Conservation (phyloP, 2,329 filamentous ascomycete species). For the Fusarium phyllophilum region DNA sequence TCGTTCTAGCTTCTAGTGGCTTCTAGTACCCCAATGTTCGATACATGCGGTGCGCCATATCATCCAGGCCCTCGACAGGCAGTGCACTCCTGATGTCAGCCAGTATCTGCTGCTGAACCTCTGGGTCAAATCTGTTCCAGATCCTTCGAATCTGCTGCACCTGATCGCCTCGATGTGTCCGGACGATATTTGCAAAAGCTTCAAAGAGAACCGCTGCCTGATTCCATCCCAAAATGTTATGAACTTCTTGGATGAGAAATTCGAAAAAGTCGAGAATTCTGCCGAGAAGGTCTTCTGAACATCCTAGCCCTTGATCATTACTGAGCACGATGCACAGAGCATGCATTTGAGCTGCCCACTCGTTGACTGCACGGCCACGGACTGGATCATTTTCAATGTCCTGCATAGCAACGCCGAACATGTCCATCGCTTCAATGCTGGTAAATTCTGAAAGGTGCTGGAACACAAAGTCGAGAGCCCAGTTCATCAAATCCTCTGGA, state of each 20-base stretch:
- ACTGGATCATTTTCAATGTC: constrained; percentile 13
- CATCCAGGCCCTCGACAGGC: constrained; percentile 14
- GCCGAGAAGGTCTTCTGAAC: constrained; percentile 39
- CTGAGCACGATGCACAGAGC: constrained; percentile 45
- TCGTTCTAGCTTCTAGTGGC: background rate
- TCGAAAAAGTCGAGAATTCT: constrained; percentile 41
- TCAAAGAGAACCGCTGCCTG: constrained; percentile 34
- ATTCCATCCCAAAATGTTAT: constrained; percentile 19
- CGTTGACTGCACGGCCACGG: background rate
- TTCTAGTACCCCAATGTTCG: constrained; percentile 27
- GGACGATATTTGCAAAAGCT: constrained; percentile 40
- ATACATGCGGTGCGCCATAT: constrained; percentile 37
- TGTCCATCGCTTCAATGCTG: constrained; percentile 20
- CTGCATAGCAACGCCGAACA: constrained; percentile 26
- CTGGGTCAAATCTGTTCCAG: constrained; percentile 38
- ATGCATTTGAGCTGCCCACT: constrained; percentile 32
- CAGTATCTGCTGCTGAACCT: constrained; percentile 32
- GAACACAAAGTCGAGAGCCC: constrained; percentile 34
- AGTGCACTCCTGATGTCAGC: constrained; percentile 27
- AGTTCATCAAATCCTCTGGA: constrained; percentile 10
- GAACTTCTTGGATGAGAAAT: constrained; percentile 35
- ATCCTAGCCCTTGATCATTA: constrained; percentile 42
- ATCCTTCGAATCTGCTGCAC: constrained; percentile 27
- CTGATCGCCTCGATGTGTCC: constrained; percentile 4
- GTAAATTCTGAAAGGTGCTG: constrained; percentile 25